A percentile compares a stretch with the other conserved stretches of the same genome.
Conservation (phyloP, 1,139 yeast genomes). For the Debaryomyces udenii region DNA sequence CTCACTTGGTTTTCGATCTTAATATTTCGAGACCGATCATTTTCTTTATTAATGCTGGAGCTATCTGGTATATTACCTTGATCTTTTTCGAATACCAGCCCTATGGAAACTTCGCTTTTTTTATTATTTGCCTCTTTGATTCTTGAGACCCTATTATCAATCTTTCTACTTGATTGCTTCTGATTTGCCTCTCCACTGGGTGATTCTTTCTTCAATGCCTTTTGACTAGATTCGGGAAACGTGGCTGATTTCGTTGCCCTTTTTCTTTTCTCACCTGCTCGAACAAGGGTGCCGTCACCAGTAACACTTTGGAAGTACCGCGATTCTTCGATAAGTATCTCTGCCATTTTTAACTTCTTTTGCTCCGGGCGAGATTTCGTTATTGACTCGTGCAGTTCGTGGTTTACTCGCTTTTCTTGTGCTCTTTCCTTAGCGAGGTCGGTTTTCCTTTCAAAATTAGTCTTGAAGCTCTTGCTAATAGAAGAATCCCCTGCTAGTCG, state of each 20-base stretch:
- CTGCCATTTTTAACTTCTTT: constrained; percentile 7
- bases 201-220: background rate
- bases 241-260: constrained; percentile 18
- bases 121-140: constrained; percentile 2
- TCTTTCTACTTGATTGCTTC: background rate
- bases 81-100: background rate
- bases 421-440: too few species aligned
- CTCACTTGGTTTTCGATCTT: constrained; percentile 18
- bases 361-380: background rate
- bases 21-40: too few species aligned
- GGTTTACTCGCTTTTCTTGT: too few species aligned
- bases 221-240: background rate
- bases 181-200: background rate
- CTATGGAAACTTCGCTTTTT: background rate
- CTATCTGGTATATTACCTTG: constrained; percentile 10
- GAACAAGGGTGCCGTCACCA: constrained; percentile 36
- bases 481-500: background rate
- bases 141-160: background rate
- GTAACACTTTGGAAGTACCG: constrained; percentile 43
- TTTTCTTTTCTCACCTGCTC: constrained; percentile 37
- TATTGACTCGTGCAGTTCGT: too few species aligned
- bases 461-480: too few species aligned
- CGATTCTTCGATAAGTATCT: constrained; percentile 30
- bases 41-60: background rate
- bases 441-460: too few species aligned